phyloP scores from a whole-genome alignment of 2,329 filamentous ascomycete genomes.

The Fusarium buharicum region DNA sequence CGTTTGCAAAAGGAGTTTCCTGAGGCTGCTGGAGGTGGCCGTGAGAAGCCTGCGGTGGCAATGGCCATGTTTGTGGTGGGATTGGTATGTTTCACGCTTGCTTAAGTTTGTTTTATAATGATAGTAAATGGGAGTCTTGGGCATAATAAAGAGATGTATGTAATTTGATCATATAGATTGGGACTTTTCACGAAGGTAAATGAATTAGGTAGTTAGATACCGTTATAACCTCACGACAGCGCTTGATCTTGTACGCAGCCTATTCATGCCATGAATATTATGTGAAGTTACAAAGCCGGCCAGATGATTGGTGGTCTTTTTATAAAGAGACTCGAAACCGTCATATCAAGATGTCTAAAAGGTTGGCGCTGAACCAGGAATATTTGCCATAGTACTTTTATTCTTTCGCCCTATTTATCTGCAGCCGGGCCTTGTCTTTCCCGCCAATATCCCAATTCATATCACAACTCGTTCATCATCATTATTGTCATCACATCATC shows the following conservation, averaged over 20 bases:
- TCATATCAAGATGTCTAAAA: neutral
- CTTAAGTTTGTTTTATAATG: constrained; percentile 13
- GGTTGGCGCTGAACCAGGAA: neutral
- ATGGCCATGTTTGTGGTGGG: constrained; percentile 14
- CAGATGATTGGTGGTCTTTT: neutral
- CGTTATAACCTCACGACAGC: constrained; percentile 5
- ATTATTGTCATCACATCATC: constrained; percentile 13
- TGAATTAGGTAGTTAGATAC: constrained; percentile 28
- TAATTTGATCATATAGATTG: constrained; percentile 20
- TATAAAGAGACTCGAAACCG: too few relatives aligned
- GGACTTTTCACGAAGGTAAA: constrained; percentile 15
- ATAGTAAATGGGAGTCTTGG: constrained; percentile 12
- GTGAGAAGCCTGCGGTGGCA: constrained; percentile 18
- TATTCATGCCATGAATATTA: neutral
- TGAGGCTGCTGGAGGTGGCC: constrained; percentile 20
- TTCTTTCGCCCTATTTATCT: constrained; percentile 5
- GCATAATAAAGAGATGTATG: neutral
- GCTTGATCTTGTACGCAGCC: neutral
- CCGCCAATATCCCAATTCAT: neutral
- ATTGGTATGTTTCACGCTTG: constrained; percentile 14
- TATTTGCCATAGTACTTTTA: neutral
- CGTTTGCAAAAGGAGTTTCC: constrained; percentile 67
- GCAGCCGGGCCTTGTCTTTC: neutral
- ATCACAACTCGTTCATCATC: constrained; percentile 10
- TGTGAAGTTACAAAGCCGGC: neutral